Evolutionary conservation across 1,284 basidiomycete genomes (phyloP).

Genomic region (Cutaneotrichosporon daszewskae): DNA sequence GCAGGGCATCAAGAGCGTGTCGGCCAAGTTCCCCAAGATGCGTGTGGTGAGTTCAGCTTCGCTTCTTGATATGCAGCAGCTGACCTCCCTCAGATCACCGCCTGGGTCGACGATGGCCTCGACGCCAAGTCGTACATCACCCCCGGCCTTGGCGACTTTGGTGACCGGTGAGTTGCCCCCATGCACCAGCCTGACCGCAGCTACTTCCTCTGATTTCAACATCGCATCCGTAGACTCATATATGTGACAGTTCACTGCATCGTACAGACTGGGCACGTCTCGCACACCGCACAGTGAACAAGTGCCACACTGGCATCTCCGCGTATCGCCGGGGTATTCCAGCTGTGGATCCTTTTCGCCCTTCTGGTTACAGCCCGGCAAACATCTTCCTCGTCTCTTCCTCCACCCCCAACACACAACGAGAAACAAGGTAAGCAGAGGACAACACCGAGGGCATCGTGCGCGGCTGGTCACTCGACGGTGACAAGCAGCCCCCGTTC

Average conservation of each 20-base stretch:
- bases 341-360: background rate
- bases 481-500: too few species aligned
- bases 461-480: too few species aligned
- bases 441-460: too few species aligned
- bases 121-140: conserved; percentile 66
- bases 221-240: background rate
- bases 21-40: conserved; percentile 68
- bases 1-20: conserved; percentile 81
- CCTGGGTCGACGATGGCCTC: conserved; percentile 93
- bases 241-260: background rate
- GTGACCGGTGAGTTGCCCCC: conserved; percentile 56
- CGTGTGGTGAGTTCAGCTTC: conserved; percentile 62
- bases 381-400: background rate
- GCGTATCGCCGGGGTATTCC: too few species aligned
- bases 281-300: too few species aligned
- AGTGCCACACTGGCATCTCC: conserved; percentile 1
- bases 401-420: too few species aligned
- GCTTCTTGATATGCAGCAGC: background rate
- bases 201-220: conserved; percentile 24
- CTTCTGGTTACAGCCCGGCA: background rate
- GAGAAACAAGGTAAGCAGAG: too few species aligned
- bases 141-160: conserved; percentile 86
- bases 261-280: too few species aligned
- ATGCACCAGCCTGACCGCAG: conserved; percentile 12
- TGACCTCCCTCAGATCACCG: conserved; percentile 60